Evolutionary conservation across 2,329 filamentous ascomycete genomes (phyloP), one percentile per base, ranked within the genome.

Genomic region (Cercospora zeae-maydis): DNA sequence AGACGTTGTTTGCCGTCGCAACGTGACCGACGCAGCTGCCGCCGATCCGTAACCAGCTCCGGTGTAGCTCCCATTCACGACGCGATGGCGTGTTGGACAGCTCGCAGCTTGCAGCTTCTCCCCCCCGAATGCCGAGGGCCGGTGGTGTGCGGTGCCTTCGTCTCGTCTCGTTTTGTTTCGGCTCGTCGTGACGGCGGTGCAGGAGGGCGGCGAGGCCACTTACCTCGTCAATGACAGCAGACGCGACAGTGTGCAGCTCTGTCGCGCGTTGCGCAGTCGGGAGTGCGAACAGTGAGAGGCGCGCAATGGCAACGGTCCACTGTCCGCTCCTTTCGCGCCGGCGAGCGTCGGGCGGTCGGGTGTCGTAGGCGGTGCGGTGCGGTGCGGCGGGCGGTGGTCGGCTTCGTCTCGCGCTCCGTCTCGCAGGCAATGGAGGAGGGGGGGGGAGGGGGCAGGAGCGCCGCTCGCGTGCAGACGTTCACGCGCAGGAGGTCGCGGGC

Each of bases 1-100:
- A 27, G 19, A 42, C 33, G 52, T 55, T 65, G 59, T 62, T 63
- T 65, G 59, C 51, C 57, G 49, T 57, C 52, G 54, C 57, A 63
- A 52, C 45, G 63, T 58, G 63, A 65, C 52, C 21, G 45, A 45
- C 55, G 63, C 36, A 21, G 52, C 60, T 52, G 57, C 45, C 30
- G 53, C 53, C 21, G 33, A 37, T 31, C 24, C 47, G 13, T 52
- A 21, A 10, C 47, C 24, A 16, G 47, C 21, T 24, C 10, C 47
- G 30, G 24, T 14, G 24, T 24, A n/a, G n/a, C 14, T 14, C n/a
- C 30, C 9, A 16, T 52, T 33, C 47, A 33, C 47, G 30, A 30
- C 14, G 47, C 47, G 27, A 52, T 11, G 47, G 47, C 24, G 47
- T 19, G 30, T 52, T 24, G 24, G n/a, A 52, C 24, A 52, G 47